Conservation (phyloP, 306 rosid genomes). For the Astragalus membranaceus region DNA sequence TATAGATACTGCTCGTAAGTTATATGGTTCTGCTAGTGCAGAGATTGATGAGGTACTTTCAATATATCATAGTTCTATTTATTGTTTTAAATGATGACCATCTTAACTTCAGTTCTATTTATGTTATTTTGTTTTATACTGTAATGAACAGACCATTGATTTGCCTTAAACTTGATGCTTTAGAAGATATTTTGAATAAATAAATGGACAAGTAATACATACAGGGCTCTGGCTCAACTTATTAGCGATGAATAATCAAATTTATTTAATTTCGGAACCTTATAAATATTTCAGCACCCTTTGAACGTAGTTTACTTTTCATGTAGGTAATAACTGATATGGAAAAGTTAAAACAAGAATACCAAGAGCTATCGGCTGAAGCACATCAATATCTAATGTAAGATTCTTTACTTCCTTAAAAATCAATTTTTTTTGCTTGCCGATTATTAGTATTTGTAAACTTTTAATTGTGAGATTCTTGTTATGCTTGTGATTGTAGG, state of each 20-base stretch:
- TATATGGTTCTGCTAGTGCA: slow-evolving; percentile 87
- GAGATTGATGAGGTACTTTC: slow-evolving; percentile 85
- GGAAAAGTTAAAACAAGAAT: slow-evolving; percentile 78
- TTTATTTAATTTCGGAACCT: neutral
- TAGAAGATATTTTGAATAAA: neutral
- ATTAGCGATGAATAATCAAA: neutral
- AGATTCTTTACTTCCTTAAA: slow-evolving; percentile 26
- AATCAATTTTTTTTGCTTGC: too few relatives aligned
- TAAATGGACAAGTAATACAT: neutral
- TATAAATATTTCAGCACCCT: too few relatives aligned
- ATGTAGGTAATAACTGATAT: slow-evolving; percentile 74
- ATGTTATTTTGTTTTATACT: neutral
- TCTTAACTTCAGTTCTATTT: neutral
- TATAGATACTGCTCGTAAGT: slow-evolving; percentile 63
- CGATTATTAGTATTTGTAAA: slow-evolving; percentile 10
- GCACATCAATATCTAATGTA: slow-evolving; percentile 54
- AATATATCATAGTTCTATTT: neutral
- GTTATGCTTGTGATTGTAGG: slow-evolving; percentile 39
- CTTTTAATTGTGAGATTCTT: slow-evolving; percentile 14
- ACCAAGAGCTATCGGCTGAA: slow-evolving; percentile 50
- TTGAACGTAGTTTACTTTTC: too few relatives aligned
- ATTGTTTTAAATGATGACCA: neutral
- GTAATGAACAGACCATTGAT: neutral
- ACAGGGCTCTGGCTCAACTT: neutral
- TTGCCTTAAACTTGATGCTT: slow-evolving; percentile 11